Percentiles rank a stretch among this genome's conserved stretches.
Evolutionary conservation across 208 protist genomes (phyloP).

Genomic region (Crithidia fasciculata): DNA sequence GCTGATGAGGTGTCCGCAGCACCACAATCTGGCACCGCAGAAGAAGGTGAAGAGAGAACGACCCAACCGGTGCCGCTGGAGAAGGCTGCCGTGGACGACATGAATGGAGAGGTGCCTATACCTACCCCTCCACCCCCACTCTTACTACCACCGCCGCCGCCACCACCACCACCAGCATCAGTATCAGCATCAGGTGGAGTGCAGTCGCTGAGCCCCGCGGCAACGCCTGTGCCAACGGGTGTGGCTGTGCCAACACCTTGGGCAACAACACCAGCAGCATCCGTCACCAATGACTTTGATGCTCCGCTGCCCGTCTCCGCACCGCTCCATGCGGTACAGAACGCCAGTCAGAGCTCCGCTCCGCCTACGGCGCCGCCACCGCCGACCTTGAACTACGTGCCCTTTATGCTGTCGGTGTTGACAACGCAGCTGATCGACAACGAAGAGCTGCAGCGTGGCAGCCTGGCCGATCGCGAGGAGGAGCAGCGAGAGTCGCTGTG

Average conservation of each 20-base stretch:
- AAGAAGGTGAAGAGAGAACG: no score
- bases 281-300: neutral
- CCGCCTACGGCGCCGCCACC: neutral
- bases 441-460: constrained; percentile 19
- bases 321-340: no score
- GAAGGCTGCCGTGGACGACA: neutral
- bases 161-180: constrained; percentile 1
- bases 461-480: constrained; percentile 23
- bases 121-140: neutral
- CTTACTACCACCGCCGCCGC: neutral
- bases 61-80: no score
- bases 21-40: no score
- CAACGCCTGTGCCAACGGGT: neutral
- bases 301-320: no score
- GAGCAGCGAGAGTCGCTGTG: constrained; percentile 25
- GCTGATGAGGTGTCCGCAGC: neutral
- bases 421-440: constrained; percentile 1
- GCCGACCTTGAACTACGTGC: neutral
- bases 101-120: neutral
- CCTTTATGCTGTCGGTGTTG: neutral
- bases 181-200: neutral
- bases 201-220: neutral
- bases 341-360: neutral
- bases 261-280: neutral
- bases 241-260: neutral